Conservation (phyloP, 768 basidiomycete genomes). For the Psilocybe azurescens region DNA sequence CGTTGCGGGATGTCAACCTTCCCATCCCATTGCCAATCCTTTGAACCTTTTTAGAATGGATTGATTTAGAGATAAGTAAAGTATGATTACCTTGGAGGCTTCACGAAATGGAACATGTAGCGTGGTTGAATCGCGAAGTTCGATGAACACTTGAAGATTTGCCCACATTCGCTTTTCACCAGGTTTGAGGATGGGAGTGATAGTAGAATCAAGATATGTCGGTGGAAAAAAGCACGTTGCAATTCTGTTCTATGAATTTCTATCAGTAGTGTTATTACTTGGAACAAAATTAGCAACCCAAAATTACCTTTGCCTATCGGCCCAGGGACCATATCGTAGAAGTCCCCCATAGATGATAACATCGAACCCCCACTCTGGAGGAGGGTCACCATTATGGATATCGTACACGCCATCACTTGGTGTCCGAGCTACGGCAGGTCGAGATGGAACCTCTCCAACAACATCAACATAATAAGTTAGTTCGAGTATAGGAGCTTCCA, state of each 20-base stretch:
- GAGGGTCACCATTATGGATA: conserved; percentile 84
- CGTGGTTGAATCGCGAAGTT: conserved; percentile 77
- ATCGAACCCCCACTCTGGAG: conserved; percentile 95
- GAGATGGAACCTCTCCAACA: conserved; percentile 72
- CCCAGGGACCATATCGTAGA: conserved; percentile 93
- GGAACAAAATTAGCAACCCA: background rate
- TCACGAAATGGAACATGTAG: conserved; percentile 92
- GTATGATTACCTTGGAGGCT: conserved; percentile 70
- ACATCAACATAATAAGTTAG: conserved; percentile 88
- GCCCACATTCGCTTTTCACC: conserved; percentile 89
- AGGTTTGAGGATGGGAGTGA: conserved; percentile 63
- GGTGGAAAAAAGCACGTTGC: conserved; percentile 87
- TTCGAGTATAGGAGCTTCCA: conserved; percentile 80
- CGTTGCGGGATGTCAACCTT: conserved; percentile 48
- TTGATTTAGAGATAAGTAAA: background rate
- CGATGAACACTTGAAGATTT: conserved; percentile 78
- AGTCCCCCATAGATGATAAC: conserved; percentile 77
- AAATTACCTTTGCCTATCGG: conserved; percentile 85
- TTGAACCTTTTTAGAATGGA: background rate
- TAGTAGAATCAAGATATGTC: conserved; percentile 66
- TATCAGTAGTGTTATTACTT: conserved; percentile 10
- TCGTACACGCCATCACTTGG: conserved; percentile 54
- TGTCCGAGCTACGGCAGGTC: conserved; percentile 27
- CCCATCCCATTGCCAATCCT: conserved; percentile 97
- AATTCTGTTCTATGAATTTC: conserved; percentile 60